Percentiles rank a stretch among this genome's conserved stretches.
Evolutionary conservation across 2,329 filamentous ascomycete species (phyloP).

Genomic region (Falciphora oryzae): DNA sequence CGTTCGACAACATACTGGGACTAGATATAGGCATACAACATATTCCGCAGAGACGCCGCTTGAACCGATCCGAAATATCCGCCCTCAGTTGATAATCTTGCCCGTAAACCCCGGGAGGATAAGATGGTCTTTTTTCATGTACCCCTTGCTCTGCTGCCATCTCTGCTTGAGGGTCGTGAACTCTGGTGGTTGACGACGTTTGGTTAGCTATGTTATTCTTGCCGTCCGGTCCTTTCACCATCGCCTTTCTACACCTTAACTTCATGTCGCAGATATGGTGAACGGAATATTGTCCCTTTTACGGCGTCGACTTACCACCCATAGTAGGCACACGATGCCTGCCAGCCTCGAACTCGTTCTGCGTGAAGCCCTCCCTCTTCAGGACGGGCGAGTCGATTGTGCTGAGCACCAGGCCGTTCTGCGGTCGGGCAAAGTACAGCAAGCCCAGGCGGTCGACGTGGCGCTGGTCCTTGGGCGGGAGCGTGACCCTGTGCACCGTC

Average conservation of each 20-base stretch:
- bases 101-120: slow-evolving; percentile 30
- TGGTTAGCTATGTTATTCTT: neutral
- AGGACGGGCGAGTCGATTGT: slow-evolving; percentile 33
- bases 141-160: slow-evolving; percentile 29
- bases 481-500: slow-evolving; percentile 26
- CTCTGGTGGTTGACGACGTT: slow-evolving; percentile 16
- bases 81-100: slow-evolving; percentile 5
- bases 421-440: slow-evolving; percentile 43
- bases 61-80: too few relatives aligned
- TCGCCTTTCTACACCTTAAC: neutral
- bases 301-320: slow-evolving; percentile 19
- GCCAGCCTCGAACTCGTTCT: slow-evolving; percentile 33
- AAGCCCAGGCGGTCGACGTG: slow-evolving; percentile 42
- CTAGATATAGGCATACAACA: neutral
- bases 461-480: slow-evolving; percentile 34
- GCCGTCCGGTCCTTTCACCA: too few relatives aligned
- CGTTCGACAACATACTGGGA: too few relatives aligned
- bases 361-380: slow-evolving; percentile 25
- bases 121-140: slow-evolving; percentile 23
- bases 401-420: slow-evolving; percentile 31
- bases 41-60: neutral
- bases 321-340: slow-evolving; percentile 26
- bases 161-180: slow-evolving; percentile 31
- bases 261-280: neutral
- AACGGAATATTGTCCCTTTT: neutral